Evolutionary conservation across 306 rosid species (phyloP).

Genomic region (Castanea sativa): DNA sequence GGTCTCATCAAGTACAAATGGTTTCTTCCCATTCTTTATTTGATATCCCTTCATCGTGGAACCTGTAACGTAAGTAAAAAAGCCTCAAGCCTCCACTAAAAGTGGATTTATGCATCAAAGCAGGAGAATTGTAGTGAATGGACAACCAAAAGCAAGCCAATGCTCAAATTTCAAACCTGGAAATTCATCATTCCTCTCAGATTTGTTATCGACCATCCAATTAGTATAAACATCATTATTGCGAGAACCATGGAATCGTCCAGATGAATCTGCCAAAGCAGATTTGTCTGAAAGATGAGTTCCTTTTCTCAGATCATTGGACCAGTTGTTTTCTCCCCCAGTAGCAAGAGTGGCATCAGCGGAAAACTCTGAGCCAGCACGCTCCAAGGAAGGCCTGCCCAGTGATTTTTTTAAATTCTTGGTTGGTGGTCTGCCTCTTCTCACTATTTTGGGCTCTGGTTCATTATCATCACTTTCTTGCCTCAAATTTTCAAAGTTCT

Average conservation of each 20-base stretch:
- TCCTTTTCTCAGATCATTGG: constrained; percentile 47
- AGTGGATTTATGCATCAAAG: not conserved
- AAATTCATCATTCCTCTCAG: constrained; percentile 45
- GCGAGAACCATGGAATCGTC: constrained; percentile 38
- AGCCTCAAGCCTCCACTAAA: not conserved
- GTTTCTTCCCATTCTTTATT: constrained; percentile 45
- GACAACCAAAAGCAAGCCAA: constrained; percentile 1
- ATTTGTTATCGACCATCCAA: constrained; percentile 44
- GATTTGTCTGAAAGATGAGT: constrained; percentile 37
- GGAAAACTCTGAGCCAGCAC: constrained; percentile 42
- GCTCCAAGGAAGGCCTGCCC: constrained; percentile 50
- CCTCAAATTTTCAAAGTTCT: constrained; percentile 59
- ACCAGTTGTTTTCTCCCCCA: constrained; percentile 45
- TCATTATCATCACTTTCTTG: constrained; percentile 68
- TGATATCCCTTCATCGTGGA: constrained; percentile 32
- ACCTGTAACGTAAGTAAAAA: constrained; percentile 31
- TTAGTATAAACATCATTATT: constrained; percentile 36
- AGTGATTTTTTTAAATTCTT: constrained; percentile 48
- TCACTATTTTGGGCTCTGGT: constrained; percentile 48
- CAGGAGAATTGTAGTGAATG: constrained; percentile 1
- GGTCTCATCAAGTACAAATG: constrained; percentile 47
- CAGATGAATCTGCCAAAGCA: constrained; percentile 40
- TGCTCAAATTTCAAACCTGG: constrained; percentile 38
- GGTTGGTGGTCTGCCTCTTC: constrained; percentile 74
- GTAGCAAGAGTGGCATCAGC: constrained; percentile 53